Evolutionary conservation across 2,329 filamentous ascomycete genomes (phyloP).

Genomic region (Ilyonectria destructans): DNA sequence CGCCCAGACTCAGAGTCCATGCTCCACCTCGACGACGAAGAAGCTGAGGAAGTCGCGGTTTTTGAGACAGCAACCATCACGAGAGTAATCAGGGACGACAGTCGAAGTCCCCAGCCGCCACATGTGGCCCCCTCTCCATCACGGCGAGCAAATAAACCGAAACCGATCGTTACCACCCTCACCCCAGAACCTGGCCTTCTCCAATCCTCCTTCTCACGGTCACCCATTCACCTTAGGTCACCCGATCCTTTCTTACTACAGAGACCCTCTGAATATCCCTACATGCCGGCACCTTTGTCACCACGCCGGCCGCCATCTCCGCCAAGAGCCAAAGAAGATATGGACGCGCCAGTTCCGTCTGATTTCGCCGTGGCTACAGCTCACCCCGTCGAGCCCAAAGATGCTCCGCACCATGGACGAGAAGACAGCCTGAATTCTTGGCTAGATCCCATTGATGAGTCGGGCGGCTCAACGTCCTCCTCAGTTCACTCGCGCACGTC

Average conservation of each 20-base stretch:
- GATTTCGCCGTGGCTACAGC: constrained; percentile 53
- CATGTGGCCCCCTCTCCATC: constrained; percentile 43
- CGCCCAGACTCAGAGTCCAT: constrained; percentile 44
- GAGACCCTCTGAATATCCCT: constrained; percentile 69
- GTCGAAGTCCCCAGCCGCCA: constrained; percentile 38
- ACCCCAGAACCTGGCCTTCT: constrained; percentile 55
- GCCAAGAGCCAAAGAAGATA: constrained; percentile 44
- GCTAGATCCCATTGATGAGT: constrained; percentile 96
- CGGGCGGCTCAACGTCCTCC: constrained; percentile 83
- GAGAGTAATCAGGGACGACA: constrained; percentile 58
- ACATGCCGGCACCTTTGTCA: constrained; percentile 81
- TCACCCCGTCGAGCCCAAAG: constrained; percentile 24
- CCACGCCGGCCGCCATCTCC: constrained; percentile 72
- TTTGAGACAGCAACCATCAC: constrained; percentile 70
- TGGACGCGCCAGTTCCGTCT: constrained; percentile 51
- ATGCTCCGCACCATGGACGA: constrained; percentile 62
- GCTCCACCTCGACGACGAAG: constrained; percentile 54
- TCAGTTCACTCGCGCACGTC: constrained; percentile 88
- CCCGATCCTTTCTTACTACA: constrained; percentile 59
- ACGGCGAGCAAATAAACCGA: constrained; percentile 47
- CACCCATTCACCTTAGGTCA: constrained; percentile 55
- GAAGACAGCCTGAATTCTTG: constrained; percentile 86
- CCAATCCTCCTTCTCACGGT: constrained; percentile 70
- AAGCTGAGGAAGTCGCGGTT: constrained; percentile 63
- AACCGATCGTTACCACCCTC: constrained; percentile 46